Evolutionary conservation across 345 rosid species (phyloP), one percentile per base, ranked within the genome.

Genomic region (Euphorbia peplus): DNA sequence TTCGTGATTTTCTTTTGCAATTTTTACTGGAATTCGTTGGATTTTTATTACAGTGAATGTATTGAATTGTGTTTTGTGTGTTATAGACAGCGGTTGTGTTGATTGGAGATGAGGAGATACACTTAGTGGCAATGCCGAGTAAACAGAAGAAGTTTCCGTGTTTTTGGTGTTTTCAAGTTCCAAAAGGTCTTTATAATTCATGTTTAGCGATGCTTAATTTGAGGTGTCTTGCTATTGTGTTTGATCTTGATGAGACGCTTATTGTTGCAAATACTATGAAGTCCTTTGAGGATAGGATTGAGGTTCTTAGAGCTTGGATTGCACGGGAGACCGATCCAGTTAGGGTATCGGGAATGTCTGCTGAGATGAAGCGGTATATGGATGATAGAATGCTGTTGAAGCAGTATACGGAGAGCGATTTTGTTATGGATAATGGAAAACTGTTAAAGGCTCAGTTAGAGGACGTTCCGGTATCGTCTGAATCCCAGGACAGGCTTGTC

Each of bases 121-220:
- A 95, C 70, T 83, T 95, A 71, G 97, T 90, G 76, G 97, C 99
- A 80, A 95, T 92, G 99, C 98, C 97, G 25, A 95, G 99, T 79
- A 95, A 87, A 83, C 83, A 90, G 77, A 95, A 92, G 90, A 90
- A 88, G 85, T 92, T 88, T 73, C 99, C 99, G 1, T 90, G 97
- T 68, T 95, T 95, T 70, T 92, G 99, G 98, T 95, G 99, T 82
- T 92, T 83, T 78, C 81, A 92, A 2, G 87, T 86, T 46, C 89
- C 95, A 5, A 37, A 67, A 24, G 93, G 90, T 66, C 85, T 95
- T 11, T 95, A 87, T 51, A 76, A 82, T 73, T 87, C 98, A 2
- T 95, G 95, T 66, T 69, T 90, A 61, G 82, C 87, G 75, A 85
- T 92, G 93, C 84, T 95, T 52, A 90, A 92, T 73, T 64, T 88